Evolutionary conservation across 805 yeast genomes (phyloP), one percentile per base, ranked within the genome.

Genomic region (Zygosaccharomyces siamensis): DNA sequence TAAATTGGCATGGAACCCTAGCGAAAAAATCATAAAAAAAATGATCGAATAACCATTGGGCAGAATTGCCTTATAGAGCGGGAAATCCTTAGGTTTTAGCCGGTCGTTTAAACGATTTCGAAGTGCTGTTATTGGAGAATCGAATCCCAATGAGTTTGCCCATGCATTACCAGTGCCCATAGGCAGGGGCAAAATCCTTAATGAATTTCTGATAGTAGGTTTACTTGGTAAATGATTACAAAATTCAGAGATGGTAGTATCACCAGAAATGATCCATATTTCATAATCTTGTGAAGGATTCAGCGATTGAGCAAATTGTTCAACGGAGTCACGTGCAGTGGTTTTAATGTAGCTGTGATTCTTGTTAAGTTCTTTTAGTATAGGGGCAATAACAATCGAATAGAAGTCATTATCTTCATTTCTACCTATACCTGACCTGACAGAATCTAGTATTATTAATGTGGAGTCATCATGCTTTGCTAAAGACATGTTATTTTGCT

Each of bases 81-180:
- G 75, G 3, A 71, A 56, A 7, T 43, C 32, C 3, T 53, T 55
- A 0, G 52, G 18, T 3, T 18, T 39, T 37, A 56, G 38, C 10
- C 55, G 37, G 16, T 47, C 43, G 3, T 45, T 45, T 30, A 78
- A 56, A 3, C 78, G 60, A 14, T 66, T 59, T 21, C 62, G 52
- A 3, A 79, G 55, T 0, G 78, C 72, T 0, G 52, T 48, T 0
- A 67, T 47, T 11, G 72, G 71, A 24, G 64, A 60, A 0, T 45
- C 42, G 3, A 77, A 50, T 0, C 79, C 81, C 2, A 82, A 55
- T 0, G 96, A 83, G 21, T 77, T 75, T 1, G 87, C 78, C 50
- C 88, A 71, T 1, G 95, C 89, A 63, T 90, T 90, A 0, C 96
- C 97, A 0, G 95, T 84, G 1, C 97, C 97, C 50, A 81, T 72